Evolutionary conservation across 805 yeast genomes (phyloP).

Genomic region (Zygotorulaspora florentina): DNA sequence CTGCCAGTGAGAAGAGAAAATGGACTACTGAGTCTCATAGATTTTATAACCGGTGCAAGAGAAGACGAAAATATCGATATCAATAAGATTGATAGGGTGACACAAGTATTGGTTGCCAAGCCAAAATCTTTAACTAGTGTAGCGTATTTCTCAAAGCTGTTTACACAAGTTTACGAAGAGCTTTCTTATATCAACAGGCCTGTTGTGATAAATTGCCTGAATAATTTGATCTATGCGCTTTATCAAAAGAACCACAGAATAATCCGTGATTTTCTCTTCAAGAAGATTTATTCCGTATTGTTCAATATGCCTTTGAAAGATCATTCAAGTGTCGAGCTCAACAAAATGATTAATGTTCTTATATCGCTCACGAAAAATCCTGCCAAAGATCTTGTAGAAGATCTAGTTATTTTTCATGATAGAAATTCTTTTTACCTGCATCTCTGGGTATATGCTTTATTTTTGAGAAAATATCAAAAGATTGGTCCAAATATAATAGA

Average conservation of each 20-base stretch:
- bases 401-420: conserved; percentile 23
- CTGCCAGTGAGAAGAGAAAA: conserved; percentile 57
- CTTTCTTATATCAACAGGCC: conserved; percentile 61
- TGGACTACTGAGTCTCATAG: conserved; percentile 73
- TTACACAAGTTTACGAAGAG: conserved; percentile 58
- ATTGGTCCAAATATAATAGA: conserved; percentile 15
- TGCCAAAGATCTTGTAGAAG: conserved; percentile 34
- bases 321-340: conserved; percentile 47
- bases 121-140: conserved; percentile 49
- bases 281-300: conserved; percentile 44
- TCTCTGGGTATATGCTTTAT: conserved; percentile 38
- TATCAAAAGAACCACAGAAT: conserved; percentile 49
- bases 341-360: conserved; percentile 62
- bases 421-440: conserved; percentile 27
- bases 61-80: conserved; percentile 60
- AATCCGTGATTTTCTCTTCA: conserved; percentile 56
- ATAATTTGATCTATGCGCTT: conserved; percentile 50
- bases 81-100: conserved; percentile 62
- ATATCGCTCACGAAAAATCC: conserved; percentile 53
- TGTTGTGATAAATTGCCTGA: conserved; percentile 50
- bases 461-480: conserved; percentile 32
- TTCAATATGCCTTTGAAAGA: conserved; percentile 32
- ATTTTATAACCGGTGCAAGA: conserved; percentile 70
- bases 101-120: conserved; percentile 58
- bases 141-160: conserved; percentile 55